Conservation (phyloP, 1,284 basidiomycete genomes). For the Tylopilus sp. region DNA sequence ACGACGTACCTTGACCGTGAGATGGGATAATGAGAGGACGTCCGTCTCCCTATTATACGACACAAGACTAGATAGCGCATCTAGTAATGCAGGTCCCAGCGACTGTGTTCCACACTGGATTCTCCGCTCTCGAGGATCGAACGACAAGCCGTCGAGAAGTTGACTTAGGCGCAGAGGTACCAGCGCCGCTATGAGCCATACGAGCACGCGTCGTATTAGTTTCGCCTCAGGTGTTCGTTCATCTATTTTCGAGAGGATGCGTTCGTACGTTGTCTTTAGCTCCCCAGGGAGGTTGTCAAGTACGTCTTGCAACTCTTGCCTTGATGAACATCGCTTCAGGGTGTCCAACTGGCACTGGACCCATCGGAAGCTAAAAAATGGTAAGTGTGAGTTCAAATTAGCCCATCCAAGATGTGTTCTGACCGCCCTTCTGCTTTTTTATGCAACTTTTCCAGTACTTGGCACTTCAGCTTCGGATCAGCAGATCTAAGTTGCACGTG, state of each 20-base stretch:
- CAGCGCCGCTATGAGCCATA: slow-evolving; percentile 6
- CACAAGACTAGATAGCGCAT: slow-evolving; percentile 10
- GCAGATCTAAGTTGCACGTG: not conserved
- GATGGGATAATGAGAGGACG: slow-evolving; percentile 5
- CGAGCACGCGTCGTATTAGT: not conserved
- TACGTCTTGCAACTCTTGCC: not conserved
- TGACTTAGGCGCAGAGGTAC: slow-evolving; percentile 4
- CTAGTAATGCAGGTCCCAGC: not conserved
- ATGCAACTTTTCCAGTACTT: not conserved
- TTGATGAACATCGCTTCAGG: not conserved
- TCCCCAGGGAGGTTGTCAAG: not conserved
- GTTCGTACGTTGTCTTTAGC: slow-evolving; percentile 1
- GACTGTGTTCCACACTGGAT: not conserved
- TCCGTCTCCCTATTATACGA: slow-evolving; percentile 5
- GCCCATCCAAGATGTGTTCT: not conserved
- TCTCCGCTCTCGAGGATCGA: not conserved
- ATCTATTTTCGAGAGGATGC: slow-evolving; percentile 2
- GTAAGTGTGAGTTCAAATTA: not conserved
- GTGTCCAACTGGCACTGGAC: slow-evolving; percentile 10
- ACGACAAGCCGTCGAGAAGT: slow-evolving; percentile 1
- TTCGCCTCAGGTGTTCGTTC: slow-evolving; percentile 6
- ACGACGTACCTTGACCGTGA: slow-evolving; percentile 10
- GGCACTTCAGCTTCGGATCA: not conserved
- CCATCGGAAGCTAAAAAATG: slow-evolving; percentile 6
- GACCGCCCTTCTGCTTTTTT: slow-evolving; percentile 4